Conservation (phyloP, 2,329 filamentous ascomycete species). For the Fusarium newnesense region DNA sequence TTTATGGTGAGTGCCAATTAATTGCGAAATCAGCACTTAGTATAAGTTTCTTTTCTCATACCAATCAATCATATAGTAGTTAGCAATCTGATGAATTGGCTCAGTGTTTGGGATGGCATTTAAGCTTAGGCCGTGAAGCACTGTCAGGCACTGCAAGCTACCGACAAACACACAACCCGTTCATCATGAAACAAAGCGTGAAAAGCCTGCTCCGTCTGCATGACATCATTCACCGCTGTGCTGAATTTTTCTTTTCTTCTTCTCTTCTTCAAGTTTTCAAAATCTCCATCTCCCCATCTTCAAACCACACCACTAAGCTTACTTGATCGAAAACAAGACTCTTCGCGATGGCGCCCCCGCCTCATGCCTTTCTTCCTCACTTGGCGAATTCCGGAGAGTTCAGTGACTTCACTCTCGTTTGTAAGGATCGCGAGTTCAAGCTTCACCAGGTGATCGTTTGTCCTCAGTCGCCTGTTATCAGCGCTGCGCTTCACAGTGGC, state of each 20-base stretch:
- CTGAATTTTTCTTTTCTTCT: fast-evolving
- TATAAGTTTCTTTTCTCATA: no score
- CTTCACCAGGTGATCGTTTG: conserved; percentile 6
- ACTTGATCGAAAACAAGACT: no score
- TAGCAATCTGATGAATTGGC: background rate
- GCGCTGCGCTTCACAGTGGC: background rate
- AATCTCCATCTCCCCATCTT: fast-evolving
- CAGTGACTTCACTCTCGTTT: background rate
- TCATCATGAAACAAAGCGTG: fast-evolving
- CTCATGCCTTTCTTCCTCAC: background rate
- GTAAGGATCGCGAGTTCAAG: background rate
- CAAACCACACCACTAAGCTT: fast-evolving
- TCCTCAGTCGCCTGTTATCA: conserved; percentile 1
- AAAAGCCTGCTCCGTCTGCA: fast-evolving
- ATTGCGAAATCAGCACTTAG: no score
- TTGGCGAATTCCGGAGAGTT: background rate
- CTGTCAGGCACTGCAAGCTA: background rate
- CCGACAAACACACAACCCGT: background rate
- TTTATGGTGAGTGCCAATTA: no score
- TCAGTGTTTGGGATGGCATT: background rate
- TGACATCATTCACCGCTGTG: background rate
- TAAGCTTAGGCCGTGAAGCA: background rate
- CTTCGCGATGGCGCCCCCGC: fast-evolving
- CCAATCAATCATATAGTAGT: fast-evolving
- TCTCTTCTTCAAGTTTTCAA: no score